phyloP scores from a whole-genome alignment of 192 early-diverging fungal genomes.

The Linderina pennispora region DNA sequence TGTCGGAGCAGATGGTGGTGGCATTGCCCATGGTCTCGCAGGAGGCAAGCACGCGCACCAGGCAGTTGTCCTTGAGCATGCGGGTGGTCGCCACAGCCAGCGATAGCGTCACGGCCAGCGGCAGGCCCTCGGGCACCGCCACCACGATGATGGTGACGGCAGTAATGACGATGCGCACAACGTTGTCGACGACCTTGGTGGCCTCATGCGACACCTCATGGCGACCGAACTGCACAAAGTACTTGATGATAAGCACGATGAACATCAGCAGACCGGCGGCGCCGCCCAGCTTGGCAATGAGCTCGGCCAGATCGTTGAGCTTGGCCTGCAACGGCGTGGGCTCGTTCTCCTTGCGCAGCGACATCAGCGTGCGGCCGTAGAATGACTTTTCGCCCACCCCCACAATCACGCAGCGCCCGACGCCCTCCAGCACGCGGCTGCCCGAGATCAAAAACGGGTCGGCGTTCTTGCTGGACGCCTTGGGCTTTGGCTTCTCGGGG shows the following conservation, averaged over 20 bases:
- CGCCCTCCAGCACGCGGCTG: slow-evolving; percentile 85
- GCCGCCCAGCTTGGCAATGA: slow-evolving; percentile 92
- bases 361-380: slow-evolving; percentile 84
- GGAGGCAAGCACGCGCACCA: slow-evolving; percentile 90
- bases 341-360: slow-evolving; percentile 75
- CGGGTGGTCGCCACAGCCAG: slow-evolving; percentile 89
- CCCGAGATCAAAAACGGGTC: slow-evolving; percentile 91
- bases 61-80: slow-evolving; percentile 97
- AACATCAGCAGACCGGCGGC: slow-evolving; percentile 82
- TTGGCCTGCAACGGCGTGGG: slow-evolving; percentile 92
- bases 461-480: slow-evolving; percentile 26
- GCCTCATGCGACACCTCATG: slow-evolving; percentile 37
- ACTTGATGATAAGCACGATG: slow-evolving; percentile 79
- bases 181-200: slow-evolving; percentile 51
- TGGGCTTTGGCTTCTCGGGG: slow-evolving; percentile 5
- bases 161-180: slow-evolving; percentile 80
- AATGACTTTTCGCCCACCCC: slow-evolving; percentile 83
- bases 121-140: slow-evolving; percentile 97
- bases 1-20: slow-evolving; percentile 97
- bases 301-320: slow-evolving; percentile 79
- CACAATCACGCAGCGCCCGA: slow-evolving; percentile 78
- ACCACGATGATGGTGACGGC: slow-evolving; percentile 95
- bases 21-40: slow-evolving; percentile 99
- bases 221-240: slow-evolving; percentile 59
- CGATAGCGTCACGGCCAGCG: slow-evolving; percentile 93